Evolutionary conservation across 106 monocot genomes (phyloP).

Genomic region (Gastrodia elata): DNA sequence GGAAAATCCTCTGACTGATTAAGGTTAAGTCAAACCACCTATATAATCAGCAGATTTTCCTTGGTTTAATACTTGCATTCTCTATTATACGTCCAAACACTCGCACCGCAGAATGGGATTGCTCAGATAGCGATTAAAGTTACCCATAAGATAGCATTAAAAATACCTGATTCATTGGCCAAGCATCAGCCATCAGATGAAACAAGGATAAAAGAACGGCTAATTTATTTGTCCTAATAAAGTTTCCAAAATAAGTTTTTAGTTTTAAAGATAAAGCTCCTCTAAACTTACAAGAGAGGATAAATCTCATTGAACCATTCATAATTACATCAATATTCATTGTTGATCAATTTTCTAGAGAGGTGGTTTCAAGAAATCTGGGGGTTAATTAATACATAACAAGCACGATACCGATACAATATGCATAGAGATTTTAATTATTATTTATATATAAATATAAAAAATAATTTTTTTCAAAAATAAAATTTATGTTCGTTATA

Average conservation of each 20-base stretch:
- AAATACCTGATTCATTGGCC: background rate
- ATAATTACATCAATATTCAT: background rate
- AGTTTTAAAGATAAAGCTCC: background rate
- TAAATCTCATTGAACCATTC: background rate
- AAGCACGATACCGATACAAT: background rate
- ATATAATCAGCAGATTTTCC: background rate
- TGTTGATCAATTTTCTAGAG: background rate
- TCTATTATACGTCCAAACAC: background rate
- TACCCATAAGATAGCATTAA: background rate
- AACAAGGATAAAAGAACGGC: background rate
- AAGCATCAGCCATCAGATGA: background rate
- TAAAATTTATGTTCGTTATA: no score
- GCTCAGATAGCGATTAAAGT: background rate
- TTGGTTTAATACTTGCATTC: background rate
- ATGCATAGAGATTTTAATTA: background rate
- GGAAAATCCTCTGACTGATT: background rate
- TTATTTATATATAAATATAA: no score
- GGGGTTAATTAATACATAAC: background rate
- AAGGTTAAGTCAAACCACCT: background rate
- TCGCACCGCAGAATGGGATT: no score
- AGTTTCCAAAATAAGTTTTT: background rate
- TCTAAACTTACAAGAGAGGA: background rate
- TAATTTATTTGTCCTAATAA: background rate
- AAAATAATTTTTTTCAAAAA: no score
- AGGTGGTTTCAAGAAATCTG: background rate